These are phyloP conservation scores for Naegleria gruberi DNA, from an alignment of 208 protist species.

Conservation along the genomic window DNA sequence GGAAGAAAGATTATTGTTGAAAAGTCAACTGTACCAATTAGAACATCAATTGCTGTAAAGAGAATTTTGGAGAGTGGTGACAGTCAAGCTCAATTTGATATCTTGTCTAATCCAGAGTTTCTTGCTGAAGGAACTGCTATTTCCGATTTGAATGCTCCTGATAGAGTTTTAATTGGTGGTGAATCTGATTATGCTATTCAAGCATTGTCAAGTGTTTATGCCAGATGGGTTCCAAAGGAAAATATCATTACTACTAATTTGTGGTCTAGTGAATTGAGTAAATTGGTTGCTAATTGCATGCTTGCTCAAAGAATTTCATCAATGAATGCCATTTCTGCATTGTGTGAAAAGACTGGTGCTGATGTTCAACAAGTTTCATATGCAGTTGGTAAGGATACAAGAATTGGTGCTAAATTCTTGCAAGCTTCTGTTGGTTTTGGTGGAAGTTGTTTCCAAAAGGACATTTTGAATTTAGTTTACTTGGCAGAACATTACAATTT, in stretches of 20 bases:
- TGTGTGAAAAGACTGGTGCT: slow-evolving; percentile 82
- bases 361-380: slow-evolving; percentile 64
- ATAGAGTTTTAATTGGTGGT: slow-evolving; percentile 92
- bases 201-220: slow-evolving; percentile 64
- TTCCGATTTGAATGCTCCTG: slow-evolving; percentile 73
- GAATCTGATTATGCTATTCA: slow-evolving; percentile 49
- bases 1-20: slow-evolving; percentile 80
- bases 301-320: slow-evolving; percentile 92
- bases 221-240: slow-evolving; percentile 73
- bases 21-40: slow-evolving; percentile 83
- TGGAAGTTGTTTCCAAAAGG: slow-evolving; percentile 94
- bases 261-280: slow-evolving; percentile 92
- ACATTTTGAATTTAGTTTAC: slow-evolving; percentile 94
- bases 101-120: slow-evolving; percentile 96
- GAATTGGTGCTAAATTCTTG: slow-evolving; percentile 86
- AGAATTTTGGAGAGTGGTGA: slow-evolving; percentile 43
- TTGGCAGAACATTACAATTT: slow-evolving; percentile 77
- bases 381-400: slow-evolving; percentile 68
- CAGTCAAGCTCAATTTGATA: slow-evolving; percentile 53
- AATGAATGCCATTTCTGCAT: slow-evolving; percentile 84
- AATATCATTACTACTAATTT: slow-evolving; percentile 84
- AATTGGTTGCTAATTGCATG: slow-evolving; percentile 93
- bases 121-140: slow-evolving; percentile 90
- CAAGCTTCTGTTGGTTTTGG: slow-evolving; percentile 81
- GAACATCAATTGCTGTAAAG: slow-evolving; percentile 44